phyloP scores from a whole-genome alignment of 164 flowering plant species.

The Aristolochia californica region DNA sequence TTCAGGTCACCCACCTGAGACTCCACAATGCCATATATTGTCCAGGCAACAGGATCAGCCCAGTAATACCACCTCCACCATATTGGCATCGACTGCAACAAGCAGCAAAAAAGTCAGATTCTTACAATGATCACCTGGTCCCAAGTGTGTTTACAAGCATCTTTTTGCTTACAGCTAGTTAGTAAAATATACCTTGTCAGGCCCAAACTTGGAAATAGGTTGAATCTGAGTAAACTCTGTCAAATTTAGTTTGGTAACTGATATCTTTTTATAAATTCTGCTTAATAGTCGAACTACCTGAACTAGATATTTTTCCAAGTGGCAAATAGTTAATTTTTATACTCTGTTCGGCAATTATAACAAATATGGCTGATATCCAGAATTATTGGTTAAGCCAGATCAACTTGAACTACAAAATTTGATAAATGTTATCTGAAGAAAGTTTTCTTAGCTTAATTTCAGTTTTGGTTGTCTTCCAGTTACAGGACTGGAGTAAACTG shows the following conservation, averaged over 20 bases:
- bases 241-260: too few species aligned
- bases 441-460: too few species aligned
- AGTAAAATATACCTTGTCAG: too few species aligned
- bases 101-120: too few species aligned
- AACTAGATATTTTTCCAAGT: too few species aligned
- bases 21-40: slow-evolving; percentile 54
- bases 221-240: background rate
- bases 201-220: background rate
- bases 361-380: slow-evolving; percentile 23
- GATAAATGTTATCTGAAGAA: slow-evolving; percentile 37
- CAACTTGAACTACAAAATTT: slow-evolving; percentile 43
- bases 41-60: slow-evolving; percentile 72
- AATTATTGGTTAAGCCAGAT: slow-evolving; percentile 53
- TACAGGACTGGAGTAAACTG: too few species aligned
- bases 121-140: background rate
- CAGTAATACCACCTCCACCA: slow-evolving; percentile 98
- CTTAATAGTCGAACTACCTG: too few species aligned
- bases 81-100: slow-evolving; percentile 60
- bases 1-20: slow-evolving; percentile 34
- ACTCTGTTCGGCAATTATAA: background rate
- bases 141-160: background rate
- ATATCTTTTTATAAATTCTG: background rate
- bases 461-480: too few species aligned
- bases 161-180: background rate
- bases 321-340: too few species aligned